These are phyloP conservation scores for Diospyros lotus DNA, from an alignment of 148 eudicot genomes.

Conservation along the genomic window DNA sequence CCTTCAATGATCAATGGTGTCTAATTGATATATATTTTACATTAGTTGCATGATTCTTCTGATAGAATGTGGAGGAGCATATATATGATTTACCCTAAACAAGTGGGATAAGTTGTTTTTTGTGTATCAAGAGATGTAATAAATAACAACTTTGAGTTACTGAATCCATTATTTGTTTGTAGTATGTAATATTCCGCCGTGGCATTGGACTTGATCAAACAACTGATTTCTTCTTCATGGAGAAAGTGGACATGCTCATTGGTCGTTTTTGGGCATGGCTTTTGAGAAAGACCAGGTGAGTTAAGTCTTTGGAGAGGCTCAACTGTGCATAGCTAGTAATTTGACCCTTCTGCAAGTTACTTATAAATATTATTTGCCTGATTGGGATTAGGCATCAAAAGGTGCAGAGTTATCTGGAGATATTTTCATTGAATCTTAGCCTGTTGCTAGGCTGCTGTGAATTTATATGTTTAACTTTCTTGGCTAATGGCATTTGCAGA, in stretches of 20 bases:
- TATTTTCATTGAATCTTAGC: background rate
- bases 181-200: constrained; percentile 91
- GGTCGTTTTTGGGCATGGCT: constrained; percentile 76
- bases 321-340: background rate
- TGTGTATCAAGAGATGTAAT: background rate
- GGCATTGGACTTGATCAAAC: constrained; percentile 96
- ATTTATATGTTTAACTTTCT: background rate
- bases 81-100: background rate
- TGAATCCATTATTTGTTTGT: constrained; percentile 12
- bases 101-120: constrained; percentile 4
- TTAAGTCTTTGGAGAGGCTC: background rate
- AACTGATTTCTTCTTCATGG: constrained; percentile 82
- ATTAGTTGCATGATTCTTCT: background rate
- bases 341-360: constrained; percentile 3
- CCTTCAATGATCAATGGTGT: background rate
- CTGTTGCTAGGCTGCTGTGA: constrained; percentile 3
- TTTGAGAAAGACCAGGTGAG: constrained; percentile 66
- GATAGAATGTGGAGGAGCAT: background rate
- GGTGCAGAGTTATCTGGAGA: background rate
- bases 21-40: background rate
- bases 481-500: constrained; percentile 34
- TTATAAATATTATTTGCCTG: background rate
- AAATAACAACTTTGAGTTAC: background rate
- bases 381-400: background rate
- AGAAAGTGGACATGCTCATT: constrained; percentile 89